A percentile compares a stretch with the other conserved stretches of the same genome.
Evolutionary conservation across 129 eudicot genomes (phyloP).

Genomic region (Helianthus tuberosus): DNA sequence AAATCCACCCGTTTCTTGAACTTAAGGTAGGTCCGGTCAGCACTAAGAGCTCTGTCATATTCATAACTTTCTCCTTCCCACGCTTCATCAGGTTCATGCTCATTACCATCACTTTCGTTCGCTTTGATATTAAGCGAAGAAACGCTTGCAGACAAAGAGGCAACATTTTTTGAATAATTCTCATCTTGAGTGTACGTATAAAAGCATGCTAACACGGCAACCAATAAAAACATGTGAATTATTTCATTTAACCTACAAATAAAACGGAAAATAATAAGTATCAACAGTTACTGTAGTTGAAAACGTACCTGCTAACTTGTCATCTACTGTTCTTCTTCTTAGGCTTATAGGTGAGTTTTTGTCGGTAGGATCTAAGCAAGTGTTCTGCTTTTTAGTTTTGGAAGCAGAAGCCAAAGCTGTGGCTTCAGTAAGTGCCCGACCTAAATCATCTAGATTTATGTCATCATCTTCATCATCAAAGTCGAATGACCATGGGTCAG

Average conservation of each 20-base stretch:
- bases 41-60: conserved; percentile 76
- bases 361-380: conserved; percentile 19
- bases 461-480: conserved; percentile 55
- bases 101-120: conserved; percentile 41
- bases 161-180: conserved; percentile 39
- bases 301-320: conserved; percentile 47
- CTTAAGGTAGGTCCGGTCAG: conserved; percentile 93
- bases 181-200: conserved; percentile 66
- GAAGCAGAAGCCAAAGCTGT: conserved; percentile 54
- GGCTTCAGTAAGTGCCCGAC: conserved; percentile 72
- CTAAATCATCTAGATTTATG: conserved; percentile 69
- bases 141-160: conserved; percentile 42
- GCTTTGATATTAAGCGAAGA: conserved; percentile 44
- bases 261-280: not conserved
- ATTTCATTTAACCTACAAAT: not conserved
- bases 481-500: conserved; percentile 62
- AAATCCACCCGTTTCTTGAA: conserved; percentile 86
- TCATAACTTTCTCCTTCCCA: conserved; percentile 93
- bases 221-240: conserved; percentile 25
- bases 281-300: not conserved
- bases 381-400: conserved; percentile 35
- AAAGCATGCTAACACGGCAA: conserved; percentile 93
- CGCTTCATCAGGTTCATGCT: conserved; percentile 49
- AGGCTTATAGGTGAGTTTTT: conserved; percentile 33
- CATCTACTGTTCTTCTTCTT: conserved; percentile 39